These are phyloP conservation scores for Astrephomene gubernaculifera DNA, from an alignment of 139 green algal species.

Conservation along the genomic window DNA sequence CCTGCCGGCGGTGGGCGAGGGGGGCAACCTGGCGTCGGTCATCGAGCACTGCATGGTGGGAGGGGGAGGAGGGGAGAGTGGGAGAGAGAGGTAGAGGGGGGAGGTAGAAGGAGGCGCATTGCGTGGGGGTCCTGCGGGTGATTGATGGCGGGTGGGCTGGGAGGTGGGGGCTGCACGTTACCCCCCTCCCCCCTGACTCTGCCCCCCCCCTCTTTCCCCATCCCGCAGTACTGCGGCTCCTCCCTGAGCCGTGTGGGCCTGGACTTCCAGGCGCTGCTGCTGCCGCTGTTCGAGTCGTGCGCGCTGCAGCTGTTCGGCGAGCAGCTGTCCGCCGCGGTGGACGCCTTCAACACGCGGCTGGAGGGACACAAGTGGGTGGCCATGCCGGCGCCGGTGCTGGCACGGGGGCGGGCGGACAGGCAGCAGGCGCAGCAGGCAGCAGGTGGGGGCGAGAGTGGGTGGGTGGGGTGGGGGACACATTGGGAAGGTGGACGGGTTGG, in stretches of 20 bases:
- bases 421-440: conserved; percentile 6
- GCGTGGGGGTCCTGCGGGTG: no score
- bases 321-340: conserved; percentile 69
- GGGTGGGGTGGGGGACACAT: not conserved
- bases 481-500: not conserved
- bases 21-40: conserved; percentile 83
- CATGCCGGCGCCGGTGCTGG: conserved; percentile 63
- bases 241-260: conserved; percentile 92
- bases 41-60: conserved; percentile 93
- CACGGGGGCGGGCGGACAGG: conserved; percentile 11
- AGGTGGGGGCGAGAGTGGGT: not conserved
- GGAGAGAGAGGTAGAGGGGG: no score
- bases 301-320: conserved; percentile 69
- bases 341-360: conserved; percentile 80
- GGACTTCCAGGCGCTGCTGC: conserved; percentile 92
- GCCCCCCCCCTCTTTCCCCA: not conserved
- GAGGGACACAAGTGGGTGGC: conserved; percentile 92
- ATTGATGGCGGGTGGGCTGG: no score
- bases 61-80: not conserved
- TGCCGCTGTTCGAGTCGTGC: conserved; percentile 89
- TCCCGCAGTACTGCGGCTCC: conserved; percentile 88
- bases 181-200: not conserved
- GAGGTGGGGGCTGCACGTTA: no score
- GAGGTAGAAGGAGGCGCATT: no score
- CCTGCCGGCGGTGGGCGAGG: conserved; percentile 78